These are phyloP conservation scores for Ilyonectria sp. DNA, from an alignment of 2,329 filamentous ascomycete genomes.

Conservation along the genomic window DNA sequence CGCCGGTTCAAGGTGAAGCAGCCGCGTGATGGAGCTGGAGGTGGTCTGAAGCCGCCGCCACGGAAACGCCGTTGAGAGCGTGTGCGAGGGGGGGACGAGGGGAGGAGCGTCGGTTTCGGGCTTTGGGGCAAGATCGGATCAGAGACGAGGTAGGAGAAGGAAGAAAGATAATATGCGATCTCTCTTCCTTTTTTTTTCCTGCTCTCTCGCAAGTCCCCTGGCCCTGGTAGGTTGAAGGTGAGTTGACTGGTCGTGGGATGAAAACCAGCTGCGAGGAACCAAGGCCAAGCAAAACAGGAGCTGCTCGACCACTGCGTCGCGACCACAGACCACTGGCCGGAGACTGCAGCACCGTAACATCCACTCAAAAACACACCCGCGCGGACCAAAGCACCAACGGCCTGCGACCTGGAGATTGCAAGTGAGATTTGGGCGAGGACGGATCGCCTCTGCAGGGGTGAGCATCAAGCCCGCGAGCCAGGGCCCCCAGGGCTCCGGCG, in stretches of 20 bases:
- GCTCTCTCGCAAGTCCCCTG: constrained; percentile 31
- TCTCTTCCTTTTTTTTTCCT: constrained; percentile 28
- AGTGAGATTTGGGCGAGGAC: constrained; percentile 50
- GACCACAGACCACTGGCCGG: constrained; percentile 14
- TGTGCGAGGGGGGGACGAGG: constrained; percentile 12
- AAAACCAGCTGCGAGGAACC: constrained; percentile 29
- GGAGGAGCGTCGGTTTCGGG: constrained; percentile 22
- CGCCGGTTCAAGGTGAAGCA: constrained; percentile 45
- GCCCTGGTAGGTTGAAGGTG: constrained; percentile 37
- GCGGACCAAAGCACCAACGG: constrained; percentile 28
- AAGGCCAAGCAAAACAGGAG: constrained; percentile 12
- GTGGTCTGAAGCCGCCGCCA: constrained; percentile 37
- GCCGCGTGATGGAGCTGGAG: constrained; percentile 35
- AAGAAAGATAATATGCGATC: constrained; percentile 33
- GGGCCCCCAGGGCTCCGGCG: constrained; percentile 38
- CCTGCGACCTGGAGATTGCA: constrained; percentile 48
- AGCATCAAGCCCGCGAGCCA: constrained; percentile 41
- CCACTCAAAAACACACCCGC: constrained; percentile 28
- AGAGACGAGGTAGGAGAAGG: constrained; percentile 20
- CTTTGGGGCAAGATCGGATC: constrained; percentile 20
- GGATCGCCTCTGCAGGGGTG: constrained; percentile 55
- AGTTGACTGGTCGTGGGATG: constrained; percentile 28
- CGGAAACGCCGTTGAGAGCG: constrained; percentile 30
- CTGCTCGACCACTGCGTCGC: constrained; percentile 18
- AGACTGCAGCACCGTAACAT: constrained; percentile 22